phyloP scores from a whole-genome alignment of 2,329 filamentous ascomycete species.

The Zasmidium citrigriseum region DNA sequence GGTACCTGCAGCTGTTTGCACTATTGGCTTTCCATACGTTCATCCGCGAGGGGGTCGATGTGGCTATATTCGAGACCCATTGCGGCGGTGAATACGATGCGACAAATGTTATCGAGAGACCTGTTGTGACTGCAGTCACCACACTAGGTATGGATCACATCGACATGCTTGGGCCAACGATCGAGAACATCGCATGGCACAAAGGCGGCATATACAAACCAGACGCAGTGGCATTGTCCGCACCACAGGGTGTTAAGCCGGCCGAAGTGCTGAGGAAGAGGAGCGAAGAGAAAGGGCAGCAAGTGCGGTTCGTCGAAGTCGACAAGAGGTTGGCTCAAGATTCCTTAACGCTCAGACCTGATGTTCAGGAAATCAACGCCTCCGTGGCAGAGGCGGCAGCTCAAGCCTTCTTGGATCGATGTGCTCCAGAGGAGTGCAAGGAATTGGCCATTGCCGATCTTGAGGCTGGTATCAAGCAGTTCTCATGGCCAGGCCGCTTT shows the following conservation, averaged over 20 bases:
- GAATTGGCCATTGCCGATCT: constrained; percentile 20
- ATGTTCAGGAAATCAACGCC: constrained; percentile 64
- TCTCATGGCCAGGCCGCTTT: constrained; percentile 28
- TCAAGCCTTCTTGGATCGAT: constrained; percentile 18
- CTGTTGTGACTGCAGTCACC: constrained; percentile 72
- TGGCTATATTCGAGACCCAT: constrained; percentile 83
- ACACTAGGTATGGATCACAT: constrained; percentile 83
- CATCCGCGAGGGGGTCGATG: constrained; percentile 70
- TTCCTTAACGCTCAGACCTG: constrained; percentile 57
- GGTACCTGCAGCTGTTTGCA: constrained; percentile 84
- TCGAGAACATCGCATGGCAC: constrained; percentile 85
- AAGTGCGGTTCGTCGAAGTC: constrained; percentile 49
- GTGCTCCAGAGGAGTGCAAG: not conserved
- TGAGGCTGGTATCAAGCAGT: constrained; percentile 15
- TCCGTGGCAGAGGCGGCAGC: constrained; percentile 55
- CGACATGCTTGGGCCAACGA: constrained; percentile 72
- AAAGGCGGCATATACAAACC: constrained; percentile 82
- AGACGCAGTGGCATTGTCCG: constrained; percentile 62
- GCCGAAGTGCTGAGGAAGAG: constrained; percentile 51
- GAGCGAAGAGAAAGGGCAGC: constrained; percentile 49
- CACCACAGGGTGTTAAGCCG: constrained; percentile 27
- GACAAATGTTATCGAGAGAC: constrained; percentile 76
- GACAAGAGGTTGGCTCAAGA: constrained; percentile 51
- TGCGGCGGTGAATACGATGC: constrained; percentile 91
- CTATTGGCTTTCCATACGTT: constrained; percentile 85